Evolutionary conservation across 768 basidiomycete species (phyloP).

Genomic region (Mrakia blollopis): DNA sequence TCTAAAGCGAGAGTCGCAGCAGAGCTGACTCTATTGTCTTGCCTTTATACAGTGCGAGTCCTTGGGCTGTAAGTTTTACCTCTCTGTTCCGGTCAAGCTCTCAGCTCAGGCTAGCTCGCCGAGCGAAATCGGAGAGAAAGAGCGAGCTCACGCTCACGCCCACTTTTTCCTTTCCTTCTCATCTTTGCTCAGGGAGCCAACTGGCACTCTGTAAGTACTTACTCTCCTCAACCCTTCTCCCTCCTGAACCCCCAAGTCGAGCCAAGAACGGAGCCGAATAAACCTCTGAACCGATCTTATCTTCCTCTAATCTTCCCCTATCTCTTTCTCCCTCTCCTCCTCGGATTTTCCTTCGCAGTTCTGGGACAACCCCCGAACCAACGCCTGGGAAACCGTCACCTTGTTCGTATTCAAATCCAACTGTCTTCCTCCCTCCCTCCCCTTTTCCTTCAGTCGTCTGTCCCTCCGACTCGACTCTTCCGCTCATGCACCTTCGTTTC

Average conservation of each 20-base stretch:
- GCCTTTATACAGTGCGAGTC: neutral
- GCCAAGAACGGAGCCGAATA: neutral
- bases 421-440: neutral
- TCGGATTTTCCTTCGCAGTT: neutral
- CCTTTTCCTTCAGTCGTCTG: too few species aligned
- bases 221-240: neutral
- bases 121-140: neutral
- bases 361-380: constrained; percentile 28
- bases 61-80: neutral
- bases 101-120: neutral
- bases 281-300: neutral
- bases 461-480: neutral
- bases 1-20: too few species aligned
- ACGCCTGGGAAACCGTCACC: constrained; percentile 24
- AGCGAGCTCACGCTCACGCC: neutral
- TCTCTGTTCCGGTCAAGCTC: neutral
- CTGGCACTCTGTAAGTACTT: constrained; percentile 13
- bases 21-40: neutral
- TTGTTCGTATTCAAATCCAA: constrained; percentile 18
- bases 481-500: too few species aligned
- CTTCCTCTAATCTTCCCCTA: neutral
- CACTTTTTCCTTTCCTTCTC: neutral
- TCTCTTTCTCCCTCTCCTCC: neutral
- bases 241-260: neutral
- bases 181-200: neutral